Base-by-base conservation (phyloP, 768 basidiomycete genomes). In the Terana coerulea region DNA sequence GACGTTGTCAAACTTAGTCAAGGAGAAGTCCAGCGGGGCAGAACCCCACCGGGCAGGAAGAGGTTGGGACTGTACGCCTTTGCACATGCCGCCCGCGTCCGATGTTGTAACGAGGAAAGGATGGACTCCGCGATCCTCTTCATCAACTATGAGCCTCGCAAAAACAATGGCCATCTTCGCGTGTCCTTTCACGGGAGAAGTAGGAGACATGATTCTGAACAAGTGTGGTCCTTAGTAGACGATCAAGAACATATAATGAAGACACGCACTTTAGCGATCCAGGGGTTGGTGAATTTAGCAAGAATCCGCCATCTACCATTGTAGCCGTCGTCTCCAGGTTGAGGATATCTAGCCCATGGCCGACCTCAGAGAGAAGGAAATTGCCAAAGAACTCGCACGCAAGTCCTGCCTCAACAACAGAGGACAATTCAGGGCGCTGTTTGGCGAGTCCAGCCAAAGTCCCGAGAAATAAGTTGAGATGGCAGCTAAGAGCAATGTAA, bases 21-120 rank as follows among this genome's bases (percentile, higher is more conserved):
- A 35, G 8, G 47, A 31, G 36, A 12, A 49, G 36, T 49, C 55
- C 5, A 65, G 58, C 15, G 55, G 51, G 6, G 47, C 35, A 43
- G 61, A 59, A 39, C 61, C 61, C 19, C 60, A 56, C 5, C 50
- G 49, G 19, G 62, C 59, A 22, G 56, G 43, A 22, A 51, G 21
- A 8, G 50, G 19, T 21, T 25, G 28, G 34, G 24, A 34, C 22
- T 47, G 21, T 19, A 44, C 34, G 28, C 44, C 49, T 6, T 36
- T 6, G 28, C 25, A 35, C 36, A 56, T 49, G 15, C 47, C 36
- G 40, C 19, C 15, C 3, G 7, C 39, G 31, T 25, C 43, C 6
- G 33, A 44, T 10, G 43, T 31, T 12, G 12, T 7, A 17, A 44
- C 37, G 7, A 50, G 39, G 49, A 50, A 50, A 4, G 49, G 49